These are phyloP conservation scores for Ganoderma lingzhi DNA, from an alignment of 1,284 basidiomycete genomes.

Conservation along the genomic window DNA sequence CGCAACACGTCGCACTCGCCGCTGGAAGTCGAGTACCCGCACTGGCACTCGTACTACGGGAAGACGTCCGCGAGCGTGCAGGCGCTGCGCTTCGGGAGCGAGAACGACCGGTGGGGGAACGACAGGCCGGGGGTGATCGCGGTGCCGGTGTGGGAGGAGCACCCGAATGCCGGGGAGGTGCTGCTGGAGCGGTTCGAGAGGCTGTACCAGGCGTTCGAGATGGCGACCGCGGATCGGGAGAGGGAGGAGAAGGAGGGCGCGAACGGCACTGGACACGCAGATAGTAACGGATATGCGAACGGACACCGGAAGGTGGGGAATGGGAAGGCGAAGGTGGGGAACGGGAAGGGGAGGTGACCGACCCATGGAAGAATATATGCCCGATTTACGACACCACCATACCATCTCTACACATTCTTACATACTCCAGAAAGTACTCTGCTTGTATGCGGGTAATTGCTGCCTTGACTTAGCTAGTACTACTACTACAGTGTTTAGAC, in stretches of 20 bases:
- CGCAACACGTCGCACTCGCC: slow-evolving; percentile 17
- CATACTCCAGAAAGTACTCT: background rate
- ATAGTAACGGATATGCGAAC: slow-evolving; percentile 54
- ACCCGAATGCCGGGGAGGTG: slow-evolving; percentile 51
- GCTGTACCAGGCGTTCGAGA: slow-evolving; percentile 47
- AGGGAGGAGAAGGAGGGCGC: slow-evolving; percentile 4
- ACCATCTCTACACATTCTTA: background rate
- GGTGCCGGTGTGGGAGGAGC: slow-evolving; percentile 59
- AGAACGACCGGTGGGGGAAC: slow-evolving; percentile 62
- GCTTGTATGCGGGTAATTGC: background rate
- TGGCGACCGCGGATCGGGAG: slow-evolving; percentile 17
- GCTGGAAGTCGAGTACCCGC: slow-evolving; percentile 25
- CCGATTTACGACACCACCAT: background rate
- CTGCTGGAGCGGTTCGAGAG: slow-evolving; percentile 65
- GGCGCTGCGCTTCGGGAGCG: slow-evolving; percentile 61
- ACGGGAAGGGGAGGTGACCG: background rate
- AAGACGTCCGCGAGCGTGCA: slow-evolving; percentile 22
- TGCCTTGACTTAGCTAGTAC: too few species aligned
- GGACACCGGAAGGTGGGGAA: background rate
- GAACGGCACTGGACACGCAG: background rate
- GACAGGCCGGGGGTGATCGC: slow-evolving; percentile 57
- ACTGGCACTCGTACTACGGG: slow-evolving; percentile 25
- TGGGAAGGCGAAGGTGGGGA: background rate
- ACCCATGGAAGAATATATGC: background rate
- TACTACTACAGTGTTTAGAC: too few species aligned